Conservation (phyloP, 805 yeast genomes). For the Starmerella asiatica region DNA sequence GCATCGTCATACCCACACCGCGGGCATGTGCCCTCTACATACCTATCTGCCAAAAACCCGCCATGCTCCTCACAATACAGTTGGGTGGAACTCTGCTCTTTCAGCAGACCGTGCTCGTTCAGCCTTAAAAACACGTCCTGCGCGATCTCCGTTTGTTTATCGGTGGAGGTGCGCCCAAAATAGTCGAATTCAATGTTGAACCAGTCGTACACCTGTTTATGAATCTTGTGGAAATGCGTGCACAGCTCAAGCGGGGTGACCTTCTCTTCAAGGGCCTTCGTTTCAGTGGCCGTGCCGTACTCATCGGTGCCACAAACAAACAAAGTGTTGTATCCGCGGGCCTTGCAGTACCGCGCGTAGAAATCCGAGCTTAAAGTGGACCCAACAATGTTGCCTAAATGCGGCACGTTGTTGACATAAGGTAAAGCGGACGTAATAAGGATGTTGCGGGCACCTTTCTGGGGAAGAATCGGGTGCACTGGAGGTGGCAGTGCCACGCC, state of each 20-base stretch:
- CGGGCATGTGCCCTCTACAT: conserved; percentile 95
- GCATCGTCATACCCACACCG: conserved; percentile 92
- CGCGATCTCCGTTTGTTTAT: conserved; percentile 82
- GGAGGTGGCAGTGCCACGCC: conserved; percentile 1
- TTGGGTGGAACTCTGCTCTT: conserved; percentile 79
- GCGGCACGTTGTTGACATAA: conserved; percentile 96
- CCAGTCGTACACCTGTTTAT: conserved; percentile 89
- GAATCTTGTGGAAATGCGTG: conserved; percentile 78
- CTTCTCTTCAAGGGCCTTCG: conserved; percentile 90
- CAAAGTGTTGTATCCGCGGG: conserved; percentile 74
- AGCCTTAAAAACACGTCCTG: conserved; percentile 79
- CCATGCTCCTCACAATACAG: conserved; percentile 82
- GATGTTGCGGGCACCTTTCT: conserved; percentile 59
- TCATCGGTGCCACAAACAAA: conserved; percentile 96
- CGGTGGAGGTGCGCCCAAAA: conserved; percentile 94
- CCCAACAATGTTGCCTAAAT: conserved; percentile 92
- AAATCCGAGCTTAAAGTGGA: conserved; percentile 91
- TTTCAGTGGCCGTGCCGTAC: conserved; percentile 98
- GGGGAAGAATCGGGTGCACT: conserved; percentile 43
- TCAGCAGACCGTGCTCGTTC: conserved; percentile 62
- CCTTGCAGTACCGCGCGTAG: conserved; percentile 76
- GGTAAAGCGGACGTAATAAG: conserved; percentile 94
- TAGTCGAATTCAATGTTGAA: conserved; percentile 87
- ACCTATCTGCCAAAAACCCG: conserved; percentile 89
- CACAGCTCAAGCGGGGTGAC: conserved; percentile 81